Conservation (phyloP, 2,329 filamentous ascomycete species). For the Microdochium trichocladiopsis region DNA sequence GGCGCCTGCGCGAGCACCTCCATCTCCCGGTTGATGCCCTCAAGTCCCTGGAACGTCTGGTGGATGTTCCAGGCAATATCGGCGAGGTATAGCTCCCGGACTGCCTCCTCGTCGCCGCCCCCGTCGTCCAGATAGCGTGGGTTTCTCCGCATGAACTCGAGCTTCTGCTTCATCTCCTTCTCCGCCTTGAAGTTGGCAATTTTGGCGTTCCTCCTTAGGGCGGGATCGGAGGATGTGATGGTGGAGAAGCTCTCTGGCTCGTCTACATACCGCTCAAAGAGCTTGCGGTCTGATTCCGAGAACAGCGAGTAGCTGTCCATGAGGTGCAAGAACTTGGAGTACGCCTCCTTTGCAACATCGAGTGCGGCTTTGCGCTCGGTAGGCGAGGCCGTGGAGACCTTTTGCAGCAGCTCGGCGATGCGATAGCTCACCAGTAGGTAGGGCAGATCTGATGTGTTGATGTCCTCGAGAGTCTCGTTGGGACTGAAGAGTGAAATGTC, state of each 20-base stretch:
- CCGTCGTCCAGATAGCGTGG: conserved; percentile 41
- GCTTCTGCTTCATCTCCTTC: conserved; percentile 73
- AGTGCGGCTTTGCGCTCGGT: conserved; percentile 57
- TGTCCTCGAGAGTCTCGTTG: conserved; percentile 84
- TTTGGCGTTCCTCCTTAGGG: conserved; percentile 71
- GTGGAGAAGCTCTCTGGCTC: conserved; percentile 67
- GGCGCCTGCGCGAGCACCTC: conserved; percentile 75
- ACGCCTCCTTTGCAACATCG: conserved; percentile 56
- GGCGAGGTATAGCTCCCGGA: conserved; percentile 71
- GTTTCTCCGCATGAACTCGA: conserved; percentile 51
- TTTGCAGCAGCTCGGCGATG: conserved; percentile 72
- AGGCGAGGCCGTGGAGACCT: conserved; percentile 45
- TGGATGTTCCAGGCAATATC: conserved; percentile 69
- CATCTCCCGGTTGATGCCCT: conserved; percentile 76
- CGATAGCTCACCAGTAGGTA: conserved; percentile 75
- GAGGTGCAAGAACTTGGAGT: conserved; percentile 71
- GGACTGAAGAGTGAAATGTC: conserved; percentile 78
- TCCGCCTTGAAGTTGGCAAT: conserved; percentile 80
- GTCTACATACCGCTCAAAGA: conserved; percentile 68
- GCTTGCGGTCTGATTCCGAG: conserved; percentile 52
- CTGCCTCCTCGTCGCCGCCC: conserved; percentile 71
- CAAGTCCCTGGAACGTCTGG: conserved; percentile 78
- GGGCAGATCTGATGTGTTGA: conserved; percentile 77
- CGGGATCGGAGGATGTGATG: conserved; percentile 53
- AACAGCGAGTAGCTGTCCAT: conserved; percentile 76